Base-by-base conservation (phyloP, 2,329 filamentous ascomycete species). In the Hypoxylon rubiginosum region DNA sequence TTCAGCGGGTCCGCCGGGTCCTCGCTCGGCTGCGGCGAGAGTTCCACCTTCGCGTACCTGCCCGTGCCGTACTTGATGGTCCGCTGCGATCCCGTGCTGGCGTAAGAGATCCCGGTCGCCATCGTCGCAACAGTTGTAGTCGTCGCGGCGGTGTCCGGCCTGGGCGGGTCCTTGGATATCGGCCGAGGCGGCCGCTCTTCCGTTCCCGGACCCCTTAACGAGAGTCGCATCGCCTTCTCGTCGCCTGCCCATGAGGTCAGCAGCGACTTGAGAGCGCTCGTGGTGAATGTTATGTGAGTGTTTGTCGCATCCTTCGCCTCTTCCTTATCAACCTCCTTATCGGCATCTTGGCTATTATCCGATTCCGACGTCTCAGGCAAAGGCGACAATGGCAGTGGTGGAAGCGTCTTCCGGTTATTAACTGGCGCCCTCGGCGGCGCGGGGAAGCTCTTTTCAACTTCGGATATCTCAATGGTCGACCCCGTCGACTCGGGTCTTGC, bases 1-100 rank as follows among this genome's bases (percentile, higher is more conserved):
- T 89, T 89, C 83, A 88, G 70, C 54, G 86, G 86, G 73, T 88
- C 86, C 24, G 83, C 79, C 0, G 80, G 78, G 58, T 86, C 83
- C 59, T 87, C 83, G 57, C 84, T 88, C 0, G 86, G 86, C 72
- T 86, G 86, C 2, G 86, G 86, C 9, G 84, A 81, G 49, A 86
- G 75, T 73, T 86, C 85, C 5, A 83, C 75, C 13, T 75, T 72
- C 1, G 80, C 75, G 60, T 81, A 71, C 58, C 79, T 83, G 0
- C 84, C 84, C 24, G 71, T 79, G 7, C 80, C 84, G 62, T 84
- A 85, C 72, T 85, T 86, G 71, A 85, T 80, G 13, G 76, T 74
- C 53, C 79, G 76, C 50, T 73, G 78, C 34, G 75, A 76, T 15
- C 67, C 67, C n/a, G 75, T 68, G 17, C 75, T 79, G 3, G 75